Conservation (phyloP, 148 eudicot genomes). For the Fagopyrum homotropicum region DNA sequence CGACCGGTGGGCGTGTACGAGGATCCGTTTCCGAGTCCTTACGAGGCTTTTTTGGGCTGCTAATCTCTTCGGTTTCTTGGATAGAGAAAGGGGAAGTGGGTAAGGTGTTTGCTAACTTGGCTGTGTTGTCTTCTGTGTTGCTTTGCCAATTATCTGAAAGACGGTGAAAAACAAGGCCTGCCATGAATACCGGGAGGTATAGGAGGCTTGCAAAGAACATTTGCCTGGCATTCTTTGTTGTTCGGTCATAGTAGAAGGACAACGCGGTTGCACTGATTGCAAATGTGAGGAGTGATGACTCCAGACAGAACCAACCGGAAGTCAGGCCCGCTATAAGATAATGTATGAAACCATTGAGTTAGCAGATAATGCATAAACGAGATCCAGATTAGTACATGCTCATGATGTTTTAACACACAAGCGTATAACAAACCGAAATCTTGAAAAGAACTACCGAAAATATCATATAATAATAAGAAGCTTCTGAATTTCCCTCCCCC, state of each 20-base stretch:
- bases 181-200: slow-evolving; percentile 94
- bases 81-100: slow-evolving; percentile 21
- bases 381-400: neutral
- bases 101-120: slow-evolving; percentile 8
- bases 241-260: slow-evolving; percentile 61
- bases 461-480: neutral
- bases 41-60: slow-evolving; percentile 18
- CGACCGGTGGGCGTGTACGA: slow-evolving; percentile 62
- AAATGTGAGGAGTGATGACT: slow-evolving; percentile 69
- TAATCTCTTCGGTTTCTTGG: slow-evolving; percentile 12
- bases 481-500: neutral
- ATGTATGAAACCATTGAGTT: neutral
- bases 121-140: slow-evolving; percentile 18
- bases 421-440: neutral
- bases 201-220: slow-evolving; percentile 97
- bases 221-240: slow-evolving; percentile 66
- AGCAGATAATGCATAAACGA: neutral
- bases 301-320: slow-evolving; percentile 92
- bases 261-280: slow-evolving; percentile 68
- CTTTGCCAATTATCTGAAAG: slow-evolving; percentile 42
- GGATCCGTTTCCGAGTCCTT: slow-evolving; percentile 16
- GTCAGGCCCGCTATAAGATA: slow-evolving; percentile 74
- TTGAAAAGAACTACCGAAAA: neutral
- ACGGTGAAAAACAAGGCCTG: slow-evolving; percentile 83
- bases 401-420: neutral